Percentiles rank a stretch among this genome's conserved stretches.
Evolutionary conservation across 768 basidiomycete genomes (phyloP).

Genomic region (Cystobasidium onofrii): DNA sequence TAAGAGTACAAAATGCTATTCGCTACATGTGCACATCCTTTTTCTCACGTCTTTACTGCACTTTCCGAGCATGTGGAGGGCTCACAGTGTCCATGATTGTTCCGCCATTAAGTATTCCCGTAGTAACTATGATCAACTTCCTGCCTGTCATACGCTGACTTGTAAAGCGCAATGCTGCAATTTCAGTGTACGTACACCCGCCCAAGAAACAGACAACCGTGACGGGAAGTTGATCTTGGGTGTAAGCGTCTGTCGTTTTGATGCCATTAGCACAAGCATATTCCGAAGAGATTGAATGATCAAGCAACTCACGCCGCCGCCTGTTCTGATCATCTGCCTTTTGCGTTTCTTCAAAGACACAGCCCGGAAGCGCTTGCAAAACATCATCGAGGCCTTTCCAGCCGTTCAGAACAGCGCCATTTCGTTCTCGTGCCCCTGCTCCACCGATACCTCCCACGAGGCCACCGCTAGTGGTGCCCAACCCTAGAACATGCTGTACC

Average conservation of each 20-base stretch:
- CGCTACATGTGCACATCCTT: neutral
- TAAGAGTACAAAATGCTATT: neutral
- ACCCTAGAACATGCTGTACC: slow-evolving; percentile 64
- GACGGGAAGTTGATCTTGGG: slow-evolving; percentile 58
- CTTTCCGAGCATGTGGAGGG: slow-evolving; percentile 4
- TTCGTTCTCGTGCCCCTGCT: slow-evolving; percentile 49
- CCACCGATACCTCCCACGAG: slow-evolving; percentile 11
- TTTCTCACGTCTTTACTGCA: neutral
- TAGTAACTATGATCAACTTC: slow-evolving; percentile 35
- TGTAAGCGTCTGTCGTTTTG: neutral
- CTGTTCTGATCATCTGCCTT: slow-evolving; percentile 33
- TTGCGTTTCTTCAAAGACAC: slow-evolving; percentile 66
- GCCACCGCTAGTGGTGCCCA: slow-evolving; percentile 23
- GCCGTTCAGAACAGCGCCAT: slow-evolving; percentile 62
- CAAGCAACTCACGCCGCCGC: slow-evolving; percentile 11
- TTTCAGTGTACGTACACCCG: slow-evolving; percentile 94
- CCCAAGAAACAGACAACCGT: slow-evolving; percentile 95
- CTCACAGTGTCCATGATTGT: slow-evolving; percentile 32
- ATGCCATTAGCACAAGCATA: slow-evolving; percentile 17
- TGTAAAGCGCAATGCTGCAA: slow-evolving; percentile 89
- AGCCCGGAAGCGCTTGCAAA: slow-evolving; percentile 69
- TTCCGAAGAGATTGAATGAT: neutral
- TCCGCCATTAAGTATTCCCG: slow-evolving; percentile 38
- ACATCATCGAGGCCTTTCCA: slow-evolving; percentile 98
- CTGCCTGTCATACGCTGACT: slow-evolving; percentile 44